Conservation (phyloP, 345 rosid species). For the Populus ilicifolia region DNA sequence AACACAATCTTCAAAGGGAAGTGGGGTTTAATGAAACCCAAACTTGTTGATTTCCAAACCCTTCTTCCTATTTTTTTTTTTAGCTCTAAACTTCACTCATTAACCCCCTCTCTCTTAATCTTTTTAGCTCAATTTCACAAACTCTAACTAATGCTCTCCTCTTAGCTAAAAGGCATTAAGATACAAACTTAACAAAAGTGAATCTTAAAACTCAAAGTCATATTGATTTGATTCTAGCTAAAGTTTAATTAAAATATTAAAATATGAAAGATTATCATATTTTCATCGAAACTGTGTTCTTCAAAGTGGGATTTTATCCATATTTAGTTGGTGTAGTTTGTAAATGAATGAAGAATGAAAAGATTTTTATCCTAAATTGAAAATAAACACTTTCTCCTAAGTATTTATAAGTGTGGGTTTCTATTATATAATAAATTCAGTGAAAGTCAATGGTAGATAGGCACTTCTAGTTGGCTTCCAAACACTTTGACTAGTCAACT, state of each 20-base stretch:
- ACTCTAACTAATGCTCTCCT: slow-evolving; percentile 51
- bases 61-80: slow-evolving; percentile 57
- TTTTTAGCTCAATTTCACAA: slow-evolving; percentile 40
- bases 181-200: slow-evolving; percentile 46
- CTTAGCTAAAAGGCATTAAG: slow-evolving; percentile 45
- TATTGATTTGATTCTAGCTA: slow-evolving; percentile 65
- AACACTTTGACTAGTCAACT: too few species aligned
- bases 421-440: too few species aligned
- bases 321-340: too few species aligned
- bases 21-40: slow-evolving; percentile 61
- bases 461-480: too few species aligned
- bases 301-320: slow-evolving; percentile 28
- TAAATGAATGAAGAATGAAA: too few species aligned
- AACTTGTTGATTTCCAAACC: slow-evolving; percentile 51
- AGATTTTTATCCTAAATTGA: too few species aligned
- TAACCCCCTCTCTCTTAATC: slow-evolving; percentile 55
- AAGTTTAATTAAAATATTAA: slow-evolving; percentile 56
- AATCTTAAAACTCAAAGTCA: slow-evolving; percentile 88
- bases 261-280: slow-evolving; percentile 61
- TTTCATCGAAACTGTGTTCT: slow-evolving; percentile 55
- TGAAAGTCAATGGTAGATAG: too few species aligned
- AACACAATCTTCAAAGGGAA: slow-evolving; percentile 53
- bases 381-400: too few species aligned
- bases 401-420: too few species aligned
- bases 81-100: slow-evolving; percentile 38